Base-by-base conservation (phyloP, 2,329 filamentous ascomycete genomes). In the Hymenoscyphus repandus region DNA sequence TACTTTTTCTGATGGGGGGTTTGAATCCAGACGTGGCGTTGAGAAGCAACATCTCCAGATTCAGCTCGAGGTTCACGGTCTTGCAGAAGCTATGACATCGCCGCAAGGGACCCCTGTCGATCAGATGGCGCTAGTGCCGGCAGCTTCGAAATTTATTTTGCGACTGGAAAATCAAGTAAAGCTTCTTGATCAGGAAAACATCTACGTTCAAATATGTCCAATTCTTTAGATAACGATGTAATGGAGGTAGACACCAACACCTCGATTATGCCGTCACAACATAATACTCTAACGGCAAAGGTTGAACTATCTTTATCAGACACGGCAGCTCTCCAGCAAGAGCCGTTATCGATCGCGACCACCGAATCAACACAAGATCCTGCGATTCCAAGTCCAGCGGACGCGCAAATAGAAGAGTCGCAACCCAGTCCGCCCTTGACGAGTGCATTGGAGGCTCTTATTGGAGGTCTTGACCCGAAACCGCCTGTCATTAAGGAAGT, bases 381-480 rank as follows among this genome's bases (percentile, higher is more conserved):
- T 41, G 50, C 27, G 17, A 33, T 22, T 12, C 9, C 45, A 18
- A 42, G 13, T 6, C 7, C 34, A 20, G 36, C 18, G 6, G 45
- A 36, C 39, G 15, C 20, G 20, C 45, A 45, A 37, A 31, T 39
- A 20, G 38, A 18, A 32, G 44, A 53, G 11, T 18, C 17, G 6
- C 17, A 15, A 22, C 33, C 17, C 4, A 55, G 44, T 37, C 57
- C 52, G 15, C 57, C 54, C 20, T 51, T 65, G 15, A 64, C 62
- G 1, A 55, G 60, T 55, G 62, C 55, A 30, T 53, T 65, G 12
- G 62, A 65, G 45, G 62, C 59, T 20, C 55, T 65, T 17, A 46
- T 63, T n/a, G 62, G 61, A 13, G 56, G 59, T 12, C 54, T 62
- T 9, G 53, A 56, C 11, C 43, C 54, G n/a, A 36, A 50, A n/a